Base-by-base conservation (phyloP, 352 stramenopile genomes). In the Globisporangium sylvaticum region DNA sequence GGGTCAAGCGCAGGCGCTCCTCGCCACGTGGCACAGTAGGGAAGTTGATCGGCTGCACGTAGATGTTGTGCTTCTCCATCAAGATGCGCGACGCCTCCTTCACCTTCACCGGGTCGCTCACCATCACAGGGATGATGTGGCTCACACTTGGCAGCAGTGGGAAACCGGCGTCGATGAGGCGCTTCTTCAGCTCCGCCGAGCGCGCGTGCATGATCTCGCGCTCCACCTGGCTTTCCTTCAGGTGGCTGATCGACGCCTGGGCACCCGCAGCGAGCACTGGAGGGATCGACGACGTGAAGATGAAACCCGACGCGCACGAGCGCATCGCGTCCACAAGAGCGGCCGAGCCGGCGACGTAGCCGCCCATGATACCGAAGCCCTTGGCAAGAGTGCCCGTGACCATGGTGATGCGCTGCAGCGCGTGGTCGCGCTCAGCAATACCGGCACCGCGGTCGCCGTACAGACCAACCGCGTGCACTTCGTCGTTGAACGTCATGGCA, bases 41-140 rank as follows among this genome's bases (percentile, higher is more conserved):
- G 62, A 96, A 97, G 83, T 97, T 97, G 76, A 97, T 97, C 1
- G 90, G 87, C 86, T 97, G 90, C 50, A 96, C 78, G 78, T 97
- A 97, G 62, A 97, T 97, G 75, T 81, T 80, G 85, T 96, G 76
- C 72, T 96, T 91, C 64, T 97, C 83, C 81, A 97, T 92, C 25
- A 97, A 73, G n/a, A 96, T 87, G 58, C 90, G 83, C 55, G 88
- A 95, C 20, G 89, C 89, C 65, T 90, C 81, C 82, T 97, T 96
- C 46, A 92, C 85, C 74, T 97, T 96, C 48, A 88, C 79, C 10
- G 90, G 83, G 66, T 97, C 90, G 46, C 82, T 79, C 32, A 97
- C 89, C 80, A 97, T 95, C 3, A 97, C 66, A 10, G 90, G 90
- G 59, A 96, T 89, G 70, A 97, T 96, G 77, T 97, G 90, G 70